Evolutionary conservation across 2,329 filamentous ascomycete genomes (phyloP).

Genomic region (Hypoxylon sp.): DNA sequence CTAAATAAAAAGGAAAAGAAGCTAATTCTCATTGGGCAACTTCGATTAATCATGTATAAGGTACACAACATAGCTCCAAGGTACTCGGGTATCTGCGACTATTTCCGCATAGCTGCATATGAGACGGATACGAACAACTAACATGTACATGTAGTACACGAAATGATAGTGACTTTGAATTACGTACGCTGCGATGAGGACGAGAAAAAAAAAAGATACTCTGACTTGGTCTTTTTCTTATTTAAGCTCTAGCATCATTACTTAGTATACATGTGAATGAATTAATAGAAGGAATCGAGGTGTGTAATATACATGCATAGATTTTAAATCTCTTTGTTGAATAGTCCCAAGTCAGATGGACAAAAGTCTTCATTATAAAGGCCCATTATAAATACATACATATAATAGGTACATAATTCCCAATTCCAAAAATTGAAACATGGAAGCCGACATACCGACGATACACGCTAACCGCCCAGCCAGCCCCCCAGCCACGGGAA

Average conservation of each 20-base stretch:
- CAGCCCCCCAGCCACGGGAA: constrained; percentile 24
- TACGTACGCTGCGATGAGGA: not conserved
- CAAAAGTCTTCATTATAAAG: not conserved
- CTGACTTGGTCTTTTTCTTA: not conserved
- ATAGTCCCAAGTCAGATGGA: not conserved
- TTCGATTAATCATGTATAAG: not conserved
- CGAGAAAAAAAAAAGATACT: not conserved
- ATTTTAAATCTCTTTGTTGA: not conserved
- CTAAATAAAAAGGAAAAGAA: constrained; percentile 4
- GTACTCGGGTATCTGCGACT: not conserved
- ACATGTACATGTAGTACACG: not conserved
- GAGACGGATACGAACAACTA: not conserved
- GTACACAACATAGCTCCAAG: not conserved
- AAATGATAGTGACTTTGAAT: not conserved
- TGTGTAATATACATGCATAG: not conserved
- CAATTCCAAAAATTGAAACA: constrained; percentile 35
- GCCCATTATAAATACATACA: no score
- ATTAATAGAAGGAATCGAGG: not conserved
- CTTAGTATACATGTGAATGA: not conserved
- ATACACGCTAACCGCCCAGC: constrained; percentile 2
- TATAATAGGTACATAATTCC: not conserved
- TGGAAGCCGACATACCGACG: constrained; percentile 43
- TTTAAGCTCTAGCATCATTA: not conserved
- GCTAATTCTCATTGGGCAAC: constrained; percentile 7
- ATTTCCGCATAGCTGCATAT: constrained; percentile 4